phyloP scores from a whole-genome alignment of 371 early-diverging fungal species.

The Saksenaea oblongispora region DNA sequence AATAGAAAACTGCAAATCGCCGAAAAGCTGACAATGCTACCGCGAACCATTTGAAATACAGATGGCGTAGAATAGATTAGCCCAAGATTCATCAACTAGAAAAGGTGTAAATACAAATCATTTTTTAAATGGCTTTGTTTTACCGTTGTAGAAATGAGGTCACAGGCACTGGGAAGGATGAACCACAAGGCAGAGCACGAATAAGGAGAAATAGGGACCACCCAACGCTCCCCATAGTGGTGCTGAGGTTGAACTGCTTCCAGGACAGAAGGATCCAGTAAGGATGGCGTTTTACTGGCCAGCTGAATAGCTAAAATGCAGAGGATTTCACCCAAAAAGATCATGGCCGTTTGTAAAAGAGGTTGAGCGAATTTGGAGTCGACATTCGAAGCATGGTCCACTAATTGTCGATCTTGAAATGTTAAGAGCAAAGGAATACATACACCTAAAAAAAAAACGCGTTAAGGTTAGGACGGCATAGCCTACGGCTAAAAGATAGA shows the following conservation, averaged over 20 bases:
- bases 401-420: constrained; percentile 41
- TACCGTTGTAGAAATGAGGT: constrained; percentile 48
- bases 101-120: not conserved
- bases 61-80: constrained; percentile 49
- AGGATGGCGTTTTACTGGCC: constrained; percentile 32
- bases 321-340: constrained; percentile 46
- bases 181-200: constrained; percentile 39
- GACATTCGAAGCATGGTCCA: constrained; percentile 19
- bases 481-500: not conserved
- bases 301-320: constrained; percentile 45
- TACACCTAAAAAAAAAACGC: constrained; percentile 26
- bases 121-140: not conserved
- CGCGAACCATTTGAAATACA: constrained; percentile 47
- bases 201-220: constrained; percentile 27
- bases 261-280: constrained; percentile 34
- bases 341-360: constrained; percentile 47
- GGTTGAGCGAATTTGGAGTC: constrained; percentile 36
- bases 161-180: constrained; percentile 46
- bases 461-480: not conserved
- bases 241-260: constrained; percentile 39
- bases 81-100: constrained; percentile 43
- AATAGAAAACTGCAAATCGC: constrained; percentile 44
- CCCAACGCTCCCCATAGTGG: constrained; percentile 16
- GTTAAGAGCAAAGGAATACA: constrained; percentile 47
- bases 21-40: constrained; percentile 49